Percentiles rank a stretch among this genome's conserved stretches.
These are phyloP conservation scores for Boletus rubroflammeus DNA, from an alignment of 768 basidiomycete species.

Conservation along the genomic window DNA sequence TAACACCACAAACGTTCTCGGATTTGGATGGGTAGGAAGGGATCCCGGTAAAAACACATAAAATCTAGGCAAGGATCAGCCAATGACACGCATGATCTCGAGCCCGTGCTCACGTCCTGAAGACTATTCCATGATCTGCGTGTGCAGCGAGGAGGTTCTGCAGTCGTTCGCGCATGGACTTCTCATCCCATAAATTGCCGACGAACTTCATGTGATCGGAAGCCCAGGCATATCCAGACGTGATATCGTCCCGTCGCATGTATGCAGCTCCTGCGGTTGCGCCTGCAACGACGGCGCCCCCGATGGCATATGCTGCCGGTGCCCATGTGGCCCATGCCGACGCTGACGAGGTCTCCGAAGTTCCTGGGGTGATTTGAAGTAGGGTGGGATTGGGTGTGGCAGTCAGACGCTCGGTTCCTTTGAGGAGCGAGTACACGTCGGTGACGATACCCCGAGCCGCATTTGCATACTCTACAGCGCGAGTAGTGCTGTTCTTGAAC, in stretches of 20 bases:
- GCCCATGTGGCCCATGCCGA: slow-evolving; percentile 61
- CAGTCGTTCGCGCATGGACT: slow-evolving; percentile 55
- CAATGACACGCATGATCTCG: not conserved
- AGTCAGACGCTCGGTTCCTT: slow-evolving; percentile 39
- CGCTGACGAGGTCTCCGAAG: slow-evolving; percentile 12
- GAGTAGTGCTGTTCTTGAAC: slow-evolving; percentile 79
- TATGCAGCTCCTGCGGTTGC: slow-evolving; percentile 85
- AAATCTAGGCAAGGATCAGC: slow-evolving; percentile 47
- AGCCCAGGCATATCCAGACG: slow-evolving; percentile 67
- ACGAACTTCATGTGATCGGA: slow-evolving; percentile 90
- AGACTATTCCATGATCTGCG: slow-evolving; percentile 58
- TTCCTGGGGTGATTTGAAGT: slow-evolving; percentile 32
- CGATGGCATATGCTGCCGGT: slow-evolving; percentile 66
- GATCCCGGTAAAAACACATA: slow-evolving; percentile 75
- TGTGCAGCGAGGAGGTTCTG: slow-evolving; percentile 60
- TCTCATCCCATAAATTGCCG: slow-evolving; percentile 79
- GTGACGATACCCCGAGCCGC: slow-evolving; percentile 62
- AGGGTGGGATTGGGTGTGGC: slow-evolving; percentile 28
- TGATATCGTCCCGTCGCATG: slow-evolving; percentile 73
- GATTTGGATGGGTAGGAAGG: slow-evolving; percentile 49
- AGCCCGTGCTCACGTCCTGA: slow-evolving; percentile 58
- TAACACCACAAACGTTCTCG: slow-evolving; percentile 77
- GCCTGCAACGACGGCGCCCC: slow-evolving; percentile 73
- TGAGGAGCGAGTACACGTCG: slow-evolving; percentile 54
- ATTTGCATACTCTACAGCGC: slow-evolving; percentile 66